phyloP scores from a whole-genome alignment of 1,139 yeast species.

The Pichia sp. region DNA sequence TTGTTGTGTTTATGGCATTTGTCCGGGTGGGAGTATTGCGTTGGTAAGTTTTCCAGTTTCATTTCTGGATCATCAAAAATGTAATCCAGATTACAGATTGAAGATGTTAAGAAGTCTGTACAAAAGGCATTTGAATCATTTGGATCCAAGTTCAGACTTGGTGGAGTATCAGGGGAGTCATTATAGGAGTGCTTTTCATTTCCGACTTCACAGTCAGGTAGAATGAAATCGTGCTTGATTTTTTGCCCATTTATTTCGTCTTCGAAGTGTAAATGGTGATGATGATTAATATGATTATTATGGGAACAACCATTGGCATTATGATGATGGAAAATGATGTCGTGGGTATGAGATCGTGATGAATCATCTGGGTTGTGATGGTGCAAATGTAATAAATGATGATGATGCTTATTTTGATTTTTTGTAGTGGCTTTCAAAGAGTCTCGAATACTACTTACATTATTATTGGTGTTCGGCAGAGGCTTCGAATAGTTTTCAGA shows the following conservation, averaged over 20 bases:
- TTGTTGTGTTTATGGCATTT: not conserved
- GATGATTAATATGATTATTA: conserved; percentile 18
- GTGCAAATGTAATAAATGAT: conserved; percentile 19
- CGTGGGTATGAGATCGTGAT: conserved; percentile 17
- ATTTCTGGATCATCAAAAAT: not conserved
- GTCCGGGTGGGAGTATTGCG: not conserved
- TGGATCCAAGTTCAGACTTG: not conserved
- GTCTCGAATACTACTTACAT: conserved; percentile 12
- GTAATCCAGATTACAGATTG: conserved; percentile 12
- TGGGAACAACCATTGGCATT: conserved; percentile 11
- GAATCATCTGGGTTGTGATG: conserved; percentile 14
- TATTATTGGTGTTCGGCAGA: conserved; percentile 1
- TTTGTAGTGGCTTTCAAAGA: conserved; percentile 1
- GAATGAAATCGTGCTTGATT: conserved; percentile 27
- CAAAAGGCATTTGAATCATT: conserved; percentile 4
- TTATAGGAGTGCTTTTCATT: not conserved
- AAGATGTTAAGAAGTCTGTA: conserved; percentile 13
- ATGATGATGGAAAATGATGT: conserved; percentile 20
- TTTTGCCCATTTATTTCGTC: conserved; percentile 24
- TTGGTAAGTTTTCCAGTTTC: not conserved
- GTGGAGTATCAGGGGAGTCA: not conserved
- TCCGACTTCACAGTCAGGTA: conserved; percentile 19
- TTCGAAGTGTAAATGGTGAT: conserved; percentile 29
- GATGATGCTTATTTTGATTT: conserved; percentile 16
- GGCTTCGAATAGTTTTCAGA: not conserved